These are phyloP conservation scores for Tripterygium wilfordii DNA, from an alignment of 177 flowering plant species.

Conservation along the genomic window DNA sequence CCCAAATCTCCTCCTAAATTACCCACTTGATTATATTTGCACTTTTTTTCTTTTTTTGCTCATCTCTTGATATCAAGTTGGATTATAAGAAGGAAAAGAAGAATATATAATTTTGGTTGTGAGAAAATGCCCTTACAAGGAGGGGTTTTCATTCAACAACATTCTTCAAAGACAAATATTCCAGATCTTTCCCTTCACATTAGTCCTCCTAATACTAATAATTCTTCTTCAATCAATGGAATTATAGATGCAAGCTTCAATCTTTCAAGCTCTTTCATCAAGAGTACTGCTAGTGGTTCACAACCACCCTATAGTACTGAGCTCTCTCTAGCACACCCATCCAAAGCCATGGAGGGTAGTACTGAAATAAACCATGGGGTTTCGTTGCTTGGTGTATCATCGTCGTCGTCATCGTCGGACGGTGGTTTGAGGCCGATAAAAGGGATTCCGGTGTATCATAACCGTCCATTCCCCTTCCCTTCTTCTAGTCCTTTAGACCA, in stretches of 20 bases:
- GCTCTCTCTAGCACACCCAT: slow-evolving; percentile 49
- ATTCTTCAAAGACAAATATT: slow-evolving; percentile 27
- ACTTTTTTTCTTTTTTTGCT: slow-evolving; percentile 3
- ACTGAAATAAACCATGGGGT: slow-evolving; percentile 28
- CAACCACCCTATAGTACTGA: slow-evolving; percentile 53
- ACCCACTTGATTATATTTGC: not conserved
- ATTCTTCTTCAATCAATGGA: slow-evolving; percentile 16
- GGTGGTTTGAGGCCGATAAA: slow-evolving; percentile 56
- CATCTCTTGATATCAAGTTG: slow-evolving; percentile 1
- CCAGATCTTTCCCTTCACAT: slow-evolving; percentile 87
- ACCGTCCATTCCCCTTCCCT: slow-evolving; percentile 66
- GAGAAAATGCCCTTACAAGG: slow-evolving; percentile 43
- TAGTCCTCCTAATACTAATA: slow-evolving; percentile 53
- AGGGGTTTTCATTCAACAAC: slow-evolving; percentile 52
- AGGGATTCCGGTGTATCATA: slow-evolving; percentile 79
- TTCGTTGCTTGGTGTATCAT: slow-evolving; percentile 29
- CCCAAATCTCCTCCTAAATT: too few relatives aligned
- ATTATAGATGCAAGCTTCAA: not conserved
- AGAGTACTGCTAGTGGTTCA: too few relatives aligned
- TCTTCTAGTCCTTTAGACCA: slow-evolving; percentile 28
- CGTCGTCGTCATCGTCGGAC: too few relatives aligned
- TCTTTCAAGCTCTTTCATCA: slow-evolving; percentile 1
- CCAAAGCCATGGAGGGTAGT: slow-evolving; percentile 5
- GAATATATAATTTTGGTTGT: not conserved
- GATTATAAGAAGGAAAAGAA: not conserved